Base-by-base conservation (phyloP, 192 early-diverging fungal species). In the Linnemannia elongata region DNA sequence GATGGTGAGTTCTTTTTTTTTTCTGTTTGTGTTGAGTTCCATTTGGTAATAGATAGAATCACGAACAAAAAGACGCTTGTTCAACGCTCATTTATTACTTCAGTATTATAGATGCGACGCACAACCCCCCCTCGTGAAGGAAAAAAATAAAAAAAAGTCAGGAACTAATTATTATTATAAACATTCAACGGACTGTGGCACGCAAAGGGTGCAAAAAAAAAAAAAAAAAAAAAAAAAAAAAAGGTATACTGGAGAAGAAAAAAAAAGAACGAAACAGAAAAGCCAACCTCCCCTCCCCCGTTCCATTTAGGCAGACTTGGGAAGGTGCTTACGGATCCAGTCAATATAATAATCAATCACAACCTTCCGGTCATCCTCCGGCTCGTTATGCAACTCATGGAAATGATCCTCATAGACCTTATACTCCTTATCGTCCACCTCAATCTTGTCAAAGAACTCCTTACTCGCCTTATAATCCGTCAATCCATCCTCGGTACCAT, bases 401-500 rank as follows among this genome's bases (percentile, higher is more conserved):
- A 78, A 78, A 57, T 80, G 39, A n/a, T 36, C 79, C 22, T 72
- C 36, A 47, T 71, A 87, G 9, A 77, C 35, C 79, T 87, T 81
- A 54, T 68, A 81, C 35, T 81, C 76, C 71, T 93, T 93, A 45
- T 93, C 90, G 1, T 78, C 75, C 35, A 86, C 80, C 18, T 87
- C 49, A 69, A 77, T 76, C 45, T 87, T 83, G 15, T 91, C 84
- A 83, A 88, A 91, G 41, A 89, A 85, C 54, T 76, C 55, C 74
- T 89, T 85, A 20, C 87, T 72, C 0, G 88, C 83, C 9, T 76
- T 22, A 49, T 75, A 88, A 39, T 72, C 73, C 17, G 86, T 90
- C 70, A 94, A 86, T 4, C 73, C 71, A 79, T 95, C 94, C 38
- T 54, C 88, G 42, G 77, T 82, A 17, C 93, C 93, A 72, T 92